A percentile compares a stretch with the other conserved stretches of the same genome.
phyloP scores from a whole-genome alignment of 2,329 filamentous ascomycete species.

The Pseudomassariella vexata region DNA sequence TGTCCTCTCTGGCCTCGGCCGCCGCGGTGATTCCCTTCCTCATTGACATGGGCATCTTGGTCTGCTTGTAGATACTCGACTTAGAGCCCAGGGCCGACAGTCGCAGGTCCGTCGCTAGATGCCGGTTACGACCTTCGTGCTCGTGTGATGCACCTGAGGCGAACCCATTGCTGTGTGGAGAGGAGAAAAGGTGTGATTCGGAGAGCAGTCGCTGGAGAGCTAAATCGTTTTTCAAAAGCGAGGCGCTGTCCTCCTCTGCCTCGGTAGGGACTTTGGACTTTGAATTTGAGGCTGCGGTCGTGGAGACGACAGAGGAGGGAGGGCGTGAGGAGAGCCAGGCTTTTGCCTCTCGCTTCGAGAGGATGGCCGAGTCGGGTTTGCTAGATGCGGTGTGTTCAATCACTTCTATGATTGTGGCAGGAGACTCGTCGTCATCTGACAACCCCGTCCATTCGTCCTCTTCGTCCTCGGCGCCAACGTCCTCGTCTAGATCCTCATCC shows the following conservation, averaged over 20 bases:
- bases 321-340: conserved; percentile 58
- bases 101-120: conserved; percentile 78
- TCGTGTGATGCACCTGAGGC: conserved; percentile 20
- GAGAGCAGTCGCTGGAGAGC: conserved; percentile 84
- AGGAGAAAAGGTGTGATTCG: conserved; percentile 81
- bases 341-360: conserved; percentile 67
- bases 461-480: conserved; percentile 28
- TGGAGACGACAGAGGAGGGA: conserved; percentile 23
- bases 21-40: conserved; percentile 78
- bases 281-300: conserved; percentile 20
- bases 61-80: conserved; percentile 65
- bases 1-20: conserved; percentile 58
- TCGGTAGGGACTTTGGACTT: conserved; percentile 17
- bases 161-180: conserved; percentile 41
- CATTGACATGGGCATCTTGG: conserved; percentile 84
- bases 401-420: conserved; percentile 45
- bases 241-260: conserved; percentile 52
- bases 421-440: conserved; percentile 13
- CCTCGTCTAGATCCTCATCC: conserved; percentile 24
- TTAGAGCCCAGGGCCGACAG: conserved; percentile 78
- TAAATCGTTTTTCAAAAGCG: conserved; percentile 84
- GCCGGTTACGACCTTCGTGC: conserved; percentile 62
- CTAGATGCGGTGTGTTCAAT: conserved; percentile 49
- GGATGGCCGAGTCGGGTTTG: conserved; percentile 27
- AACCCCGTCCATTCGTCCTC: conserved; percentile 14